Evolutionary conservation across 129 eudicot species (phyloP), one percentile per base, ranked within the genome.

Genomic region (Artemisia annua): DNA sequence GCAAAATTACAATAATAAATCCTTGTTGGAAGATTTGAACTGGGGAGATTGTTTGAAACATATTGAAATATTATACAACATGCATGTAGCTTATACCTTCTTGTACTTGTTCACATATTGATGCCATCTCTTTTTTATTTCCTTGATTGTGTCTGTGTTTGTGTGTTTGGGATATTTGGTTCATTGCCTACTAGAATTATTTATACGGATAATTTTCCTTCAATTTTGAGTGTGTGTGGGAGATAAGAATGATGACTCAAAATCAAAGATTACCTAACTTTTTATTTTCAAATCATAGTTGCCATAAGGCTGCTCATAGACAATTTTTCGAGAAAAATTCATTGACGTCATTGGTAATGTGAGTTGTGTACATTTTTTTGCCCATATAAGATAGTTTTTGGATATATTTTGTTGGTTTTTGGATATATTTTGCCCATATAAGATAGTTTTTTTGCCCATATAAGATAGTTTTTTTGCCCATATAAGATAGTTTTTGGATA

Each of bases 1-100:
- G 57, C 39, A 63, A 16, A 58, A 5, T 5, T 14, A 68, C 46
- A 28, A 63, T 72, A 69, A 24, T 53, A 51, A 69, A 26, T 69
- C 16, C 75, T 51, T 1, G 4, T 13, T 50, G 14, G 55, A 11
- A 50, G 55, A 50, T 12, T 16, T 56, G 17, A 17, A 1, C 10
- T 18, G 19, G 62, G 12, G 30, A 56, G 11, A 17, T 18, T 56
- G 44, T 35, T 39, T 39, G 9, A 39, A 39, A 5, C 44, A 39
- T 39, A 39, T 39, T 39, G 44, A 7, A 39, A 5, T 6, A 39
- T 39, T 39, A 39, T 39, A 39, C 44, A 39, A 39, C 9, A 39
- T 39, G 44, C 9, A 39, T 39, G 44, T 1, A 39, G 7, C 44
- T 39, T 39, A 57, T 57, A 57, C 63, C 63, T 57, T 57, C 28